Evolutionary conservation across 139 green algal genomes (phyloP), one percentile per base, ranked within the genome.

Genomic region (Auxenochlorella pyrenoidosa): DNA sequence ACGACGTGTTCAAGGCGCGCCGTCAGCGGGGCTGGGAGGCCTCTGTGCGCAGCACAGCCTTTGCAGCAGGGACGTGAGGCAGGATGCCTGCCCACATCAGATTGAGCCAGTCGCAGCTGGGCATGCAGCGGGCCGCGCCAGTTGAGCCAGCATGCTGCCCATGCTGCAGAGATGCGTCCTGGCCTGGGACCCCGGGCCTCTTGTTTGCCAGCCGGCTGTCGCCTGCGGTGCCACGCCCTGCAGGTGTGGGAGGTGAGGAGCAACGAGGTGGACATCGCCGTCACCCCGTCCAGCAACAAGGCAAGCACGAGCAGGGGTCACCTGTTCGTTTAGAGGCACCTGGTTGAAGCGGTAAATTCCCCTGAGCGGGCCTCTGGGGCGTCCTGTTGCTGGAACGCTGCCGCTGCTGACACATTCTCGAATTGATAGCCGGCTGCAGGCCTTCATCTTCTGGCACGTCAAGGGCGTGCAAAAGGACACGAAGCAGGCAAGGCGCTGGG

Each of bases 201-300:
- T 44, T 41, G 16, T 41, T 22, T 75, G n/a, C 36, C 12, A 4
- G n/a, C 15, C 36, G 5, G 36, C n/a, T 24, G 32, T 5, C 10
- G 28, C 21, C 10, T 79, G 38, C 36, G 6, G 13, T 21, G 34
- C 72, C 34, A 0, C 51, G 2, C 47, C 34, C 13, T 44, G 36
- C 83, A 87, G 83, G 54, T 59, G 22, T 87, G 83, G 83, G 72
- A 87, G 83, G 83, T 87, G 36, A 30, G 41, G 16, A 63, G n/a
- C 38, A 87, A 82, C 73, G 75, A 75, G 51, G 83, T 87, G 47
- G 71, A 87, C 72, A 87, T 87, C 16, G 83, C 83, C 4, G 83
- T 87, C 24, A 87, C 83, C 16, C 71, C 83, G 28, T 82, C 71
- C 34, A 75, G 51, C 51, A 87, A 87, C 72, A 87, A 87, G 72